Evolutionary conservation across 495 filamentous ascomycete species (phyloP).

Genomic region (Podospora sp.): DNA sequence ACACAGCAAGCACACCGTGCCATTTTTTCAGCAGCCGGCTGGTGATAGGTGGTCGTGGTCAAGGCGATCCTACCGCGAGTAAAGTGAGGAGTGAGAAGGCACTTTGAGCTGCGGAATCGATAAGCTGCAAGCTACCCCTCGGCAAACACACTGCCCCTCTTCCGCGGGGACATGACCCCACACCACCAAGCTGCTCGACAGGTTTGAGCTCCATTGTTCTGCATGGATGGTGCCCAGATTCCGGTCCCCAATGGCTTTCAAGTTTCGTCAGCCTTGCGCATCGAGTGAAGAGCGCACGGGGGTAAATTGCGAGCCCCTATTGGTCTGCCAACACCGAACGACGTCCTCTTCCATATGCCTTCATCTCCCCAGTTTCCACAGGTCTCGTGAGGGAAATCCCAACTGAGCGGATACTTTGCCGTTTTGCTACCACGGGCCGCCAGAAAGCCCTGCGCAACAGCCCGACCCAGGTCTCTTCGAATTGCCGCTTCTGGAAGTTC

Average conservation of each 20-base stretch:
- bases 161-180: background rate
- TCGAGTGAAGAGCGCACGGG: constrained; percentile 30
- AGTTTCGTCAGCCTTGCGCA: constrained; percentile 30
- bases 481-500: no score
- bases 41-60: no score
- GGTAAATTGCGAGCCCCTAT: constrained; percentile 25
- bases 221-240: background rate
- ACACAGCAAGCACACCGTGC: no score
- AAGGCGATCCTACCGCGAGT: no score
- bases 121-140: background rate
- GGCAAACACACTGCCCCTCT: background rate
- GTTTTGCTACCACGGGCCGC: background rate
- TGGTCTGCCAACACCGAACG: constrained; percentile 20
- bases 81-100: background rate
- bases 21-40: no score
- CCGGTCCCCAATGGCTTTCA: background rate
- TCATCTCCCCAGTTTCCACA: background rate
- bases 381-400: constrained; percentile 15
- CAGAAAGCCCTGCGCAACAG: background rate
- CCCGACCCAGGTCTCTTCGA: no score
- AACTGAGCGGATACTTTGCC: constrained; percentile 11
- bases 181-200: background rate
- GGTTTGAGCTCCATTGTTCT: background rate
- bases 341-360: constrained; percentile 1
- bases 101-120: background rate